These are phyloP conservation scores for Eucalyptus dawsonii DNA, from an alignment of 345 rosid species.

Conservation along the genomic window DNA sequence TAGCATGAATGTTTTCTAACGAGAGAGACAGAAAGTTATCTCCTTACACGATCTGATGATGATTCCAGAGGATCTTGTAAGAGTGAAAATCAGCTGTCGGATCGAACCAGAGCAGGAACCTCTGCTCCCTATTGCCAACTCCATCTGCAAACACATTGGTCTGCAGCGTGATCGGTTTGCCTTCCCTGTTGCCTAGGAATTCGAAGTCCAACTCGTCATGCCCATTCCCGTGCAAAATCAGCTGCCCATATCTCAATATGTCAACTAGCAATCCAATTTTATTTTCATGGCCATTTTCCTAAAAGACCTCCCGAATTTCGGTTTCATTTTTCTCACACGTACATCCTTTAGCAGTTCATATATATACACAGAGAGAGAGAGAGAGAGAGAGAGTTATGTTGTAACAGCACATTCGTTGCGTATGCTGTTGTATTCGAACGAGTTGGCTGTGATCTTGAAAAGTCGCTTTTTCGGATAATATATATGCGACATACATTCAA, in stretches of 20 bases:
- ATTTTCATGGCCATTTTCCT: neutral
- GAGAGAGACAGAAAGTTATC: neutral
- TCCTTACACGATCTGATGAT: conserved; percentile 58
- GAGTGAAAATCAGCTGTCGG: conserved; percentile 49
- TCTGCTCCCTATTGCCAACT: conserved; percentile 51
- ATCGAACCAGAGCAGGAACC: conserved; percentile 53
- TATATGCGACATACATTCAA: too few relatives aligned
- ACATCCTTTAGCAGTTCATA: neutral
- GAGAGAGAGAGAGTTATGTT: neutral
- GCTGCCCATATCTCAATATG: conserved; percentile 5
- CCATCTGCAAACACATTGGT: conserved; percentile 56
- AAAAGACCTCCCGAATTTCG: neutral
- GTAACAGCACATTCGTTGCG: neutral
- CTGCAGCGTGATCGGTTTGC: conserved; percentile 41
- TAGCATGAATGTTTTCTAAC: neutral
- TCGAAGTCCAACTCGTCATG: conserved; percentile 74
- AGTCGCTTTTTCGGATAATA: too few relatives aligned
- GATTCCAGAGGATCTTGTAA: conserved; percentile 63
- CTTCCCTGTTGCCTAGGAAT: conserved; percentile 53
- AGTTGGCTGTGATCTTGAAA: too few relatives aligned
- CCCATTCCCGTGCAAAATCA: conserved; percentile 17
- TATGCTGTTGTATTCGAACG: neutral
- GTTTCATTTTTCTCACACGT: neutral
- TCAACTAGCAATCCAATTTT: neutral
- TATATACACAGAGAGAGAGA: neutral